A percentile compares a stretch with the other conserved stretches of the same genome.
Conservation (phyloP, 1,139 yeast genomes). For the Debaryomyces subglobosus region DNA sequence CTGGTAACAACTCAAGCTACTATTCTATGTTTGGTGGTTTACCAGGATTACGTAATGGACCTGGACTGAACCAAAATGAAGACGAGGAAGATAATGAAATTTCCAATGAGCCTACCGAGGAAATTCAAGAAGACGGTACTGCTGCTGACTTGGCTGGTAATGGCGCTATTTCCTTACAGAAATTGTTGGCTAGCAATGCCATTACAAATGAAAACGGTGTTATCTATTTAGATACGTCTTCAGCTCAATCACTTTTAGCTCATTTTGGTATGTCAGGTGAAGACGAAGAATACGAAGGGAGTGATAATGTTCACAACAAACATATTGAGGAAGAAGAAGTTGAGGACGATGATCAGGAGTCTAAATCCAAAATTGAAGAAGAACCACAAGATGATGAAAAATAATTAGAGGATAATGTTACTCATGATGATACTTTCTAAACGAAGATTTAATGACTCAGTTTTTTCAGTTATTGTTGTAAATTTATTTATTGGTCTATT, state of each 20-base stretch:
- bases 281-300: constrained; percentile 26
- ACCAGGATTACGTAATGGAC: constrained; percentile 23
- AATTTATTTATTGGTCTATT: constrained; percentile 4
- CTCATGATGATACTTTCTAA: constrained; percentile 5
- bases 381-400: constrained; percentile 3
- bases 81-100: constrained; percentile 12
- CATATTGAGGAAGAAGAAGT: constrained; percentile 31
- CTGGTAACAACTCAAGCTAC: constrained; percentile 13
- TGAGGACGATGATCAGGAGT: constrained; percentile 15
- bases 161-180: constrained; percentile 55
- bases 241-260: constrained; percentile 53
- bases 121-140: constrained; percentile 21
- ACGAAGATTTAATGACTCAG: constrained; percentile 2
- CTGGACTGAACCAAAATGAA: constrained; percentile 15
- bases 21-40: constrained; percentile 26
- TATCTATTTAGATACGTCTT: constrained; percentile 52
- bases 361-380: constrained; percentile 6
- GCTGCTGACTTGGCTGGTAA: constrained; percentile 26
- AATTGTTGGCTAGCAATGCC: constrained; percentile 53
- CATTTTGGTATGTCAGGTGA: constrained; percentile 49
- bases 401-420: not conserved
- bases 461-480: not conserved
- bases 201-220: constrained; percentile 61
- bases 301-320: constrained; percentile 25
- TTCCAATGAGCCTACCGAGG: constrained; percentile 27